phyloP scores from a whole-genome alignment of 2,329 filamentous ascomycete genomes.

The Chrysosporium queenslandicum region DNA sequence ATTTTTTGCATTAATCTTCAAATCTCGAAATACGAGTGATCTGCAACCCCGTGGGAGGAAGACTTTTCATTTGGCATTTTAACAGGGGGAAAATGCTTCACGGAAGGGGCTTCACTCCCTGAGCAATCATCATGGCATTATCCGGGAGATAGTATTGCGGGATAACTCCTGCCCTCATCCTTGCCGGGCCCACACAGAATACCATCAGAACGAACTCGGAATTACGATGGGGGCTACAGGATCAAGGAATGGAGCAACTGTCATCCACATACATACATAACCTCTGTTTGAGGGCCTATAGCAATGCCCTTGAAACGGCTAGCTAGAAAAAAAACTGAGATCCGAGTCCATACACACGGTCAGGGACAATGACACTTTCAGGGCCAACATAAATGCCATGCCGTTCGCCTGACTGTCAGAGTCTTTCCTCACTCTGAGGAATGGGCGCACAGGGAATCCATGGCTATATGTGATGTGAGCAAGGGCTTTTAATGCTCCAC shows the following conservation, averaged over 20 bases:
- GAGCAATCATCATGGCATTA: background rate
- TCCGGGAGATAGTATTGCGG: background rate
- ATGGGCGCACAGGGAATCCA: background rate
- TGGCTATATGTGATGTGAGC: background rate
- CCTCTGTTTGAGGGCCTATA: too few species aligned
- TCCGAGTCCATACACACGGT: background rate
- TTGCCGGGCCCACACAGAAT: background rate
- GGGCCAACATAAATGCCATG: background rate
- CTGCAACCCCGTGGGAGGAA: background rate
- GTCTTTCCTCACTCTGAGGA: background rate
- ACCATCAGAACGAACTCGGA: background rate
- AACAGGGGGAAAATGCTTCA: background rate
- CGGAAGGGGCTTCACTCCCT: background rate
- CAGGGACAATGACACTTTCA: background rate
- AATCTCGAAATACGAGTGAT: too few species aligned
- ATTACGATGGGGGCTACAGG: too few species aligned
- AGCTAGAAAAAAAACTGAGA: background rate
- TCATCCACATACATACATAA: too few species aligned
- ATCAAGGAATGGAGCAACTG: too few species aligned
- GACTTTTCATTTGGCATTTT: background rate
- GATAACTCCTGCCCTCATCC: background rate
- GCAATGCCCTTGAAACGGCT: background rate
- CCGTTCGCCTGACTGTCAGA: too few species aligned
- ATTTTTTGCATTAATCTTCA: slow-evolving; percentile 11
- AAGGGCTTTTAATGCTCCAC: background rate